Evolutionary conservation across 208 protist species (phyloP).

Genomic region (Borovskyia barvae): DNA sequence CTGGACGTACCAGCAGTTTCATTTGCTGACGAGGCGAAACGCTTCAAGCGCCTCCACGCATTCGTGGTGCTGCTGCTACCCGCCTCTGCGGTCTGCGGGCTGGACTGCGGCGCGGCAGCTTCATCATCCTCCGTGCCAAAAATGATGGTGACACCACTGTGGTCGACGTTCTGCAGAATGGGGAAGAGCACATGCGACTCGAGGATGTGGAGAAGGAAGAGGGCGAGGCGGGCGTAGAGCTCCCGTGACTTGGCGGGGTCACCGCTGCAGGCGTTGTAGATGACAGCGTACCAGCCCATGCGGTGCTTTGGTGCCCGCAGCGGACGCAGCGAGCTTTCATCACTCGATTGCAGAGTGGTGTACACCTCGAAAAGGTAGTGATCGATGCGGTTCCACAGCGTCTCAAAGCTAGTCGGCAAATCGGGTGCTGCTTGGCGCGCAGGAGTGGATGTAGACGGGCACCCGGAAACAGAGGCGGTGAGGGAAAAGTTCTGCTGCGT

Average conservation of each 20-base stretch:
- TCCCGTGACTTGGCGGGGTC: slow-evolving; percentile 48
- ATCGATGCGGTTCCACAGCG: slow-evolving; percentile 40
- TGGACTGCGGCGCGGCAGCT: neutral
- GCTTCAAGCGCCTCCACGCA: too few species aligned
- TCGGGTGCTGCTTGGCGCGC: neutral
- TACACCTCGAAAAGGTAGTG: slow-evolving; percentile 43
- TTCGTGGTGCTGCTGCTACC: slow-evolving; percentile 1
- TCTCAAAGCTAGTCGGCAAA: slow-evolving; percentile 17
- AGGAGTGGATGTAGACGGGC: neutral
- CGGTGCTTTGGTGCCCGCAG: slow-evolving; percentile 45
- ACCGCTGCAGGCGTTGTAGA: slow-evolving; percentile 68
- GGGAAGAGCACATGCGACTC: slow-evolving; percentile 64
- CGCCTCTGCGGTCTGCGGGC: neutral
- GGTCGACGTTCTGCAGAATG: slow-evolving; percentile 39
- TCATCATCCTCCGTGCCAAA: slow-evolving; percentile 14
- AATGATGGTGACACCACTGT: slow-evolving; percentile 16
- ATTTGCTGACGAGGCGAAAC: neutral
- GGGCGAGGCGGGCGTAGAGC: slow-evolving; percentile 51
- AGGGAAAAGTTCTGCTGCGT: too few species aligned
- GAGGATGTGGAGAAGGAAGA: slow-evolving; percentile 48
- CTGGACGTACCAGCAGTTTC: neutral
- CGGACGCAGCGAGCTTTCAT: slow-evolving; percentile 29
- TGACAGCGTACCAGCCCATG: slow-evolving; percentile 74
- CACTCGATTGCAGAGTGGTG: slow-evolving; percentile 30
- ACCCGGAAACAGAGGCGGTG: too few species aligned